Evolutionary conservation across 441 rosid species (phyloP).

Genomic region (Jatropha podagrica): DNA sequence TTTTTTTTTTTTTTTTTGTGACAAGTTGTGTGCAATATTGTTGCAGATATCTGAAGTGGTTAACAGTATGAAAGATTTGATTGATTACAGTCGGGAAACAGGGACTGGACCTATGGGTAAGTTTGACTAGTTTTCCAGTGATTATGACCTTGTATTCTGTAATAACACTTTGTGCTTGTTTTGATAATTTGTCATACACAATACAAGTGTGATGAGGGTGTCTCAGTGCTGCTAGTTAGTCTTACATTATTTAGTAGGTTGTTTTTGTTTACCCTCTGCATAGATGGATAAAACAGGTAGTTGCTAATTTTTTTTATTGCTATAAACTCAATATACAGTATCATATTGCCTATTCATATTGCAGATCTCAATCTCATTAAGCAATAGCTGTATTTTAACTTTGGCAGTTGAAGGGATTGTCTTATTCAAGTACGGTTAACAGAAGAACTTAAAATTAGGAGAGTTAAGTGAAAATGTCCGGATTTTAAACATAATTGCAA

Average conservation of each 20-base stretch:
- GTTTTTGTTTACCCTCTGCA: not conserved
- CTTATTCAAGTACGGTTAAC: not conserved
- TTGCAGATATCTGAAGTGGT: conserved; percentile 99
- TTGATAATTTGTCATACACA: too few species aligned
- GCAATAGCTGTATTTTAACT: not conserved
- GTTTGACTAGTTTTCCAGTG: conserved; percentile 23
- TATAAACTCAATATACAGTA: not conserved
- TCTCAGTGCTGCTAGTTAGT: not conserved
- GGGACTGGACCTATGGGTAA: conserved; percentile 95
- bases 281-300: not conserved
- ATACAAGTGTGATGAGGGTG: not conserved
- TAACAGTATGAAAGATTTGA: conserved; percentile 98
- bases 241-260: not conserved
- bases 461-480: not conserved
- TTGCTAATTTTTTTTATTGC: not conserved
- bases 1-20: not conserved
- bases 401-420: not conserved
- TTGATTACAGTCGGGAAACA: conserved; percentile 91
- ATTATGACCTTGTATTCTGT: not conserved
- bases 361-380: not conserved
- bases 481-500: not conserved
- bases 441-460: not conserved
- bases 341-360: conserved; percentile 2
- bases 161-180: not conserved
- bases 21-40: not conserved